Percentiles rank a stretch among this genome's conserved stretches.
phyloP scores from a whole-genome alignment of 805 yeast species.

The Cyberlindnera mycetangii region DNA sequence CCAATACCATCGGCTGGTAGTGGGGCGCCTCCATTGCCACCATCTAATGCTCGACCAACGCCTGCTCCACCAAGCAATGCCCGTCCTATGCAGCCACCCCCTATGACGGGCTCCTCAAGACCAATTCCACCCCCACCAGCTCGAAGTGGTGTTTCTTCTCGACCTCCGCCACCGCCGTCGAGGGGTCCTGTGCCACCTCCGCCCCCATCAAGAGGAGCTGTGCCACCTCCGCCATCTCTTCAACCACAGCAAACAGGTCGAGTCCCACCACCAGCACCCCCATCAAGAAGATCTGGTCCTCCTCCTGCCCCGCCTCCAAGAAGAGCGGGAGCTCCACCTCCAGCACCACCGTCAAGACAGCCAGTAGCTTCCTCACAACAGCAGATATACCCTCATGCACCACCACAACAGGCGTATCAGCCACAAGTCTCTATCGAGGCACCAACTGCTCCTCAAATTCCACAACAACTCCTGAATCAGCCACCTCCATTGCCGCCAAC shows the following conservation, averaged over 20 bases:
- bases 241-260: slow-evolving; percentile 20
- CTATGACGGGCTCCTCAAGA: not conserved
- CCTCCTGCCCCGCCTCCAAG: slow-evolving; percentile 28
- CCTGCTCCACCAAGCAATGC: slow-evolving; percentile 8
- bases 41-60: slow-evolving; percentile 7
- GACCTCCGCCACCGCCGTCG: slow-evolving; percentile 15
- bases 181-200: slow-evolving; percentile 17
- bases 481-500: slow-evolving; percentile 6
- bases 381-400: slow-evolving; percentile 16
- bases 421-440: slow-evolving; percentile 9
- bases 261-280: slow-evolving; percentile 27
- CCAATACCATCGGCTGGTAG: slow-evolving; percentile 1
- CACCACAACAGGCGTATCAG: slow-evolving; percentile 20
- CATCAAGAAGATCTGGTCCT: slow-evolving; percentile 21
- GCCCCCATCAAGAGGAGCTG: slow-evolving; percentile 14
- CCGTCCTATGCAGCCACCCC: slow-evolving; percentile 7
- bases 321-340: slow-evolving; percentile 20
- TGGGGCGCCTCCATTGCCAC: slow-evolving; percentile 6
- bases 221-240: slow-evolving; percentile 31
- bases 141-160: slow-evolving; percentile 3
- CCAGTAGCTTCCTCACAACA: slow-evolving; percentile 3
- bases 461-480: slow-evolving; percentile 20
- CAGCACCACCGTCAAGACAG: slow-evolving; percentile 23
- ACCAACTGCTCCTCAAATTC: slow-evolving; percentile 18
- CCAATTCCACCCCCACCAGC: slow-evolving; percentile 11